Evolutionary conservation across 257 asterid genomes (phyloP).

Genomic region (Solanum piurae): DNA sequence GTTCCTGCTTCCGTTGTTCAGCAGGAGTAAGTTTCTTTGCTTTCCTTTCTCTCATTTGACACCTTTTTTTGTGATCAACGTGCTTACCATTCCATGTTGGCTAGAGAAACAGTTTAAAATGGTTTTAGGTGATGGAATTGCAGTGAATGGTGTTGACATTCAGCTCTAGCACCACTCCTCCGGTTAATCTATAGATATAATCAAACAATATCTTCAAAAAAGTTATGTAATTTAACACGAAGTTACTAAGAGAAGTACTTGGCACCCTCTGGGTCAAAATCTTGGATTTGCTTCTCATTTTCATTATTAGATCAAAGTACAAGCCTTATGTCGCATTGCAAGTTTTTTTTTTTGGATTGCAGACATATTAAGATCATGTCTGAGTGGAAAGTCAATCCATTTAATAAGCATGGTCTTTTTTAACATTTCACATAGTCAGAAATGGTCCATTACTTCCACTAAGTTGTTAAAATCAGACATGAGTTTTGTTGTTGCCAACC

Average conservation of each 20-base stretch:
- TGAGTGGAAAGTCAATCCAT: neutral
- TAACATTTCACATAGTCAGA: neutral
- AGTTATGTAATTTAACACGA: neutral
- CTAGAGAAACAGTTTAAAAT: neutral
- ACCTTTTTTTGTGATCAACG: neutral
- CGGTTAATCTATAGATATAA: neutral
- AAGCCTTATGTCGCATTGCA: neutral
- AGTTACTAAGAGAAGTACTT: neutral
- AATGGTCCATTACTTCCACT: neutral
- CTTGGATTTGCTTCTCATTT: neutral
- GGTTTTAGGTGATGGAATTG: neutral
- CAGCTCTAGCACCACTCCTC: neutral
- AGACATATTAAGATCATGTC: neutral
- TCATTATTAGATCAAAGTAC: neutral
- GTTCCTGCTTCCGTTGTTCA: conserved; percentile 29
- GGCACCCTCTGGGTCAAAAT: neutral
- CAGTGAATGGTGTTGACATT: neutral
- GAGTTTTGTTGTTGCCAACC: neutral
- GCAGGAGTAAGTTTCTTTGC: conserved; percentile 33
- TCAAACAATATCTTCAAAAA: neutral
- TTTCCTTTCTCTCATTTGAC: neutral
- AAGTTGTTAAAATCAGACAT: neutral
- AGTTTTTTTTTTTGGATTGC: neutral
- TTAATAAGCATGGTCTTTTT: neutral
- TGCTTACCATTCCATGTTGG: neutral